A percentile compares a stretch with the other conserved stretches of the same genome.
Conservation (phyloP, 441 rosid species). For the Populus tomentosa region DNA sequence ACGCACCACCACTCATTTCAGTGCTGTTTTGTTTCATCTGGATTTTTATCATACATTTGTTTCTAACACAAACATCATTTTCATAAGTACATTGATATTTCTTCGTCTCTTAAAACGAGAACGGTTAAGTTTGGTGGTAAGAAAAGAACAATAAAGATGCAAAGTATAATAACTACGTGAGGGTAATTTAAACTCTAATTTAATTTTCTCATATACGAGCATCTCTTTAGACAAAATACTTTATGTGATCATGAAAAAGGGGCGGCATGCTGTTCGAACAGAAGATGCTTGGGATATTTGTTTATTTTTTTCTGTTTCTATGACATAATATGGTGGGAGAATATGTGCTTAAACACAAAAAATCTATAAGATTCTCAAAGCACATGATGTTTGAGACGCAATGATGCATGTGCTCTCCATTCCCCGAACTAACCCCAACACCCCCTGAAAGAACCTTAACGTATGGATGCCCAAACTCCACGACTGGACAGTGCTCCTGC, state of each 20-base stretch:
- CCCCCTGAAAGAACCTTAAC: neutral
- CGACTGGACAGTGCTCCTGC: conserved; percentile 14
- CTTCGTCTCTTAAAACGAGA: too few relatives aligned
- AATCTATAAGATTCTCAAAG: conserved; percentile 9
- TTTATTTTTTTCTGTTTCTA: conserved; percentile 10
- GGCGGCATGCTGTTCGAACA: neutral
- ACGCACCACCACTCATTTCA: too few relatives aligned
- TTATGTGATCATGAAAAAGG: neutral
- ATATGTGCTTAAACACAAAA: conserved; percentile 16
- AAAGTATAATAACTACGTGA: too few relatives aligned
- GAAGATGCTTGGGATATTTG: too few relatives aligned
- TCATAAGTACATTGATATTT: too few relatives aligned
- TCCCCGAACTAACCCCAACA: neutral
- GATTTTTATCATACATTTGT: too few relatives aligned
- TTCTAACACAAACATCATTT: too few relatives aligned
- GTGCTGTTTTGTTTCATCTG: too few relatives aligned
- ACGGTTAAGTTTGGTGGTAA: too few relatives aligned
- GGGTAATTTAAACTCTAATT: neutral
- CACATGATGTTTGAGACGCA: conserved; percentile 22
- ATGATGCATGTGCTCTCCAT: conserved; percentile 12
- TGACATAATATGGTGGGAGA: conserved; percentile 27
- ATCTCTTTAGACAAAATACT: neutral
- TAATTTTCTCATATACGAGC: too few relatives aligned
- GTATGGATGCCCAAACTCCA: conserved; percentile 34
- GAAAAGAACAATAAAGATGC: too few relatives aligned